Conservation (phyloP, 306 rosid species). For the Trifolium dubium region DNA sequence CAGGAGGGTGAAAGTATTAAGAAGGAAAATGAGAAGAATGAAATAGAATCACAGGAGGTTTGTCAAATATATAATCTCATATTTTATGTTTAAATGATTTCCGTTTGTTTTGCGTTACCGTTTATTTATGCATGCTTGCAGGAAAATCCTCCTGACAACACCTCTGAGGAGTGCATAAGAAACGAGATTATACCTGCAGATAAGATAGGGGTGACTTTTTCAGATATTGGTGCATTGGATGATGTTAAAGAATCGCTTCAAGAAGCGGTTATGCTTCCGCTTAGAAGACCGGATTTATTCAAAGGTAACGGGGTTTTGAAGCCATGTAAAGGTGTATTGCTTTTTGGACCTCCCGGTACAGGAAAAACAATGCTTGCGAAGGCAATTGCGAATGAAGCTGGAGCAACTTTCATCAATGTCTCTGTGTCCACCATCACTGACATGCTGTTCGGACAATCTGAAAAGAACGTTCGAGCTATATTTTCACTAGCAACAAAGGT, state of each 20-base stretch:
- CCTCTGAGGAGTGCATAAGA: constrained; percentile 73
- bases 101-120: constrained; percentile 4
- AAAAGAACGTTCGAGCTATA: constrained; percentile 76
- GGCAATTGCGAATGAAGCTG: constrained; percentile 86
- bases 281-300: constrained; percentile 82
- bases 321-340: constrained; percentile 83
- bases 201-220: constrained; percentile 75
- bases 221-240: constrained; percentile 76
- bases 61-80: background rate
- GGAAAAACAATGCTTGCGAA: constrained; percentile 90
- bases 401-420: constrained; percentile 84
- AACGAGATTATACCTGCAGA: constrained; percentile 73
- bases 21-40: constrained; percentile 50
- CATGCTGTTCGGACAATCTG: constrained; percentile 79
- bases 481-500: constrained; percentile 85
- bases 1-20: constrained; percentile 64
- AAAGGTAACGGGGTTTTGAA: constrained; percentile 66
- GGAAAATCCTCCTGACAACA: constrained; percentile 52
- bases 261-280: constrained; percentile 85
- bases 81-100: constrained; percentile 11
- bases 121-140: constrained; percentile 19
- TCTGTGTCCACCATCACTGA: constrained; percentile 82
- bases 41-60: constrained; percentile 70
- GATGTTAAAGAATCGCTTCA: constrained; percentile 82
- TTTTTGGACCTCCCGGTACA: constrained; percentile 89